Base-by-base conservation (phyloP, 2,329 filamentous ascomycete species). In the Clarireedia paspali region DNA sequence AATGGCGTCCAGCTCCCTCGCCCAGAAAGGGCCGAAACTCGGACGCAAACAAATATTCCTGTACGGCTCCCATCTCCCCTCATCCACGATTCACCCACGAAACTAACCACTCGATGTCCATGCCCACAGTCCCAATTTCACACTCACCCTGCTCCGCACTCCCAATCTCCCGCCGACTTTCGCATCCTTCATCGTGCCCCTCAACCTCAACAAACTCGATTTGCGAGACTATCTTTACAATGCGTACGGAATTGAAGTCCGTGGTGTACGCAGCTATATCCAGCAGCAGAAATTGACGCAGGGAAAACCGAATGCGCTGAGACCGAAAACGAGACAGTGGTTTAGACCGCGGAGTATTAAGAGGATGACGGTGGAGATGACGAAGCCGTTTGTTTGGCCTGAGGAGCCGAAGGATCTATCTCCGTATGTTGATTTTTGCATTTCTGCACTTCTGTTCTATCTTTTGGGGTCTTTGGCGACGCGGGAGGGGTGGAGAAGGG, bases 141-240 rank as follows among this genome's bases (percentile, higher is more conserved):
- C 84, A 62, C 77, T 97, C 68, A 85, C 87, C 59, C 82, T 97
- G 67, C 77, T 95, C 65, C 87, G 85, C 63, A 87, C 84, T 57
- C 82, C 83, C 30, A 78, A 81, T 63, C 81, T 88, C 53, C 85
- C 89, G 6, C 84, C 91, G 20, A 87, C 84, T 70, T 90, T 89
- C 70, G 94, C 92, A 61, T 87, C 85, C 66, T 99, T 99, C 82
- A 80, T 86, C 67, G 92, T 96, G 34, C 94, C 94, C 10, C 80
- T 97, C 65, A 84, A 82, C 66, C 91, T 96, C 78, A 95, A 90
- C 78, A 99, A 99, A 75, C 86, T 97, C 72, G 94, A 99, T 71
- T 76, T 99, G 44, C 89, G 91, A 72, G 91, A 96, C 76, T 99
- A 97, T 76, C 85, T 99, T 60, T 88, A 83, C 75, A 85, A 95